These are phyloP conservation scores for Pseudopyricularia javanii DNA, from an alignment of 2,329 filamentous ascomycete species.

Conservation along the genomic window DNA sequence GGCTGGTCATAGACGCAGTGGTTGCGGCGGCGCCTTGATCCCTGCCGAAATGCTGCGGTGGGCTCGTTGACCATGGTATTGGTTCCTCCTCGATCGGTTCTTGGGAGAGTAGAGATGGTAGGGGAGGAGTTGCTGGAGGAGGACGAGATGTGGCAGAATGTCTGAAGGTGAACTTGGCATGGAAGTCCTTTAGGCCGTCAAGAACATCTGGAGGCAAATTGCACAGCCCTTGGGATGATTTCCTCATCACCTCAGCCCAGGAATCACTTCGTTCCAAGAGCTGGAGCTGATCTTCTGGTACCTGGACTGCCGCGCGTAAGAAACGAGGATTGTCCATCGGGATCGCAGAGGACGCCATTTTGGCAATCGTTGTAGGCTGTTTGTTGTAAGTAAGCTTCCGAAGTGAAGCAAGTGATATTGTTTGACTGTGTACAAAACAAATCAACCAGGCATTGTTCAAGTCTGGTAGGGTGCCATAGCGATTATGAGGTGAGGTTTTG, in stretches of 20 bases:
- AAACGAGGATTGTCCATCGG: constrained; percentile 3
- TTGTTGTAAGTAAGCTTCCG: neutral
- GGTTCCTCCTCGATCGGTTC: neutral
- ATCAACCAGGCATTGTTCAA: no score
- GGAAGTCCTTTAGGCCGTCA: constrained; percentile 14
- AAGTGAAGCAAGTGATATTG: neutral
- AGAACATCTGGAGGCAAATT: constrained; percentile 24
- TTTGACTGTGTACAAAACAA: neutral
- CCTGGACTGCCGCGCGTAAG: constrained; percentile 14
- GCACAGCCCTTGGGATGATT: constrained; percentile 10
- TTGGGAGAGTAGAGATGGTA: neutral
- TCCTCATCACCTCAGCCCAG: constrained; percentile 20
- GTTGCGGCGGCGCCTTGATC: neutral
- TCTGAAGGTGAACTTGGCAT: neutral
- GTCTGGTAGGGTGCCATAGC: no score
- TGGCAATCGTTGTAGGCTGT: neutral
- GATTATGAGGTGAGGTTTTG: no score
- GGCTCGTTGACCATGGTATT: neutral
- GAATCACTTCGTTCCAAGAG: constrained; percentile 21
- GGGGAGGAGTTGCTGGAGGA: neutral
- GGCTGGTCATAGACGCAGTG: neutral
- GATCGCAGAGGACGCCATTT: neutral
- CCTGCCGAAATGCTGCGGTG: neutral
- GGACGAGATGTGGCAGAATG: neutral
- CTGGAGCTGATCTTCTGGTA: constrained; percentile 25